phyloP scores from a whole-genome alignment of 768 basidiomycete species.

The Floccularia luteovirens region DNA sequence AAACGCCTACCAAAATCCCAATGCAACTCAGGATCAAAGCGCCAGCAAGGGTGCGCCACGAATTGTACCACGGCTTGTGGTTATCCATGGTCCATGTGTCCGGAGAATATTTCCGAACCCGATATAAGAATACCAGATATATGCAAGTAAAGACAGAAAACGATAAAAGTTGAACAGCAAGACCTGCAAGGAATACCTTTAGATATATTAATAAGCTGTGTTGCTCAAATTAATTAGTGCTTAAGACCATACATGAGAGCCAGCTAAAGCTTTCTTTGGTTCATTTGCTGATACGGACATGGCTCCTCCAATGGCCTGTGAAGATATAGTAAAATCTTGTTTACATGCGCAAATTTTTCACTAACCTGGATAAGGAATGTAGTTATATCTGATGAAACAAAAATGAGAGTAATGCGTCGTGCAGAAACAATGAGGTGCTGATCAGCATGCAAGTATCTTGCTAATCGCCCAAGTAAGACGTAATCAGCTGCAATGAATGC shows the following conservation, averaged over 20 bases:
- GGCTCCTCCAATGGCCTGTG: constrained; percentile 39
- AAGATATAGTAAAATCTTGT: no score
- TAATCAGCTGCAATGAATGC: constrained; percentile 70
- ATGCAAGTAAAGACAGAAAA: constrained; percentile 41
- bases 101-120: constrained; percentile 32
- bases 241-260: constrained; percentile 30
- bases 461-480: constrained; percentile 55
- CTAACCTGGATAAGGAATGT: constrained; percentile 61
- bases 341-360: no score
- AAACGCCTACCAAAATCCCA: constrained; percentile 48
- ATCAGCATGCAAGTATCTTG: constrained; percentile 37
- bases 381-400: constrained; percentile 54
- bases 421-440: constrained; percentile 41
- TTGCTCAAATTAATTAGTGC: no score
- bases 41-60: constrained; percentile 52
- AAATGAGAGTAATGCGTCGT: constrained; percentile 43
- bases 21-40: constrained; percentile 48
- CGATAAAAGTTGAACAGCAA: constrained; percentile 47
- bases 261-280: constrained; percentile 15
- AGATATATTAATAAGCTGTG: background rate
- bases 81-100: constrained; percentile 31
- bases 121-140: constrained; percentile 38
- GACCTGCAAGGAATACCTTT: constrained; percentile 49
- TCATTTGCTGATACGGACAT: constrained; percentile 34
- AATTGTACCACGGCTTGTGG: constrained; percentile 35